These are phyloP conservation scores for Pisolithus tinctorius DNA, from an alignment of 768 basidiomycete genomes.

Conservation along the genomic window DNA sequence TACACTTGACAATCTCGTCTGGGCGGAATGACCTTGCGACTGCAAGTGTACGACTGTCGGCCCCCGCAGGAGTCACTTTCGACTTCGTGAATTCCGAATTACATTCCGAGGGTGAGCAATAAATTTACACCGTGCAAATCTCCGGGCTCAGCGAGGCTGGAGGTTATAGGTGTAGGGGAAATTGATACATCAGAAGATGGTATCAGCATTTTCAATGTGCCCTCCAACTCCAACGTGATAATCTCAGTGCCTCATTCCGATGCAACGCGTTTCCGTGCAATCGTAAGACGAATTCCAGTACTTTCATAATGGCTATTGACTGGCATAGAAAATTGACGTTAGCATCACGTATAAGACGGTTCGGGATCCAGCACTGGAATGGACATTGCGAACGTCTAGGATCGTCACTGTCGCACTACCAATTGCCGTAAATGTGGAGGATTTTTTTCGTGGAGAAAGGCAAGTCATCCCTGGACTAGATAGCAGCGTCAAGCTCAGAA, in stretches of 20 bases:
- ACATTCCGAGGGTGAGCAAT: slow-evolving; percentile 27
- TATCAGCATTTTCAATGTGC: slow-evolving; percentile 43
- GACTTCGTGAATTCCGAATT: slow-evolving; percentile 35
- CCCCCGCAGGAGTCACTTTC: slow-evolving; percentile 49
- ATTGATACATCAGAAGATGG: slow-evolving; percentile 36
- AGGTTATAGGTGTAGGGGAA: slow-evolving; percentile 13
- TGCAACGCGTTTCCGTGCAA: slow-evolving; percentile 48
- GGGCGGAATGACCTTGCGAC: slow-evolving; percentile 62
- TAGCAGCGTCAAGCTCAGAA: neutral
- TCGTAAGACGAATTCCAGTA: slow-evolving; percentile 38
- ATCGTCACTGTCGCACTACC: slow-evolving; percentile 68
- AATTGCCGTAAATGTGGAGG: slow-evolving; percentile 89
- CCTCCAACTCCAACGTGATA: slow-evolving; percentile 38
- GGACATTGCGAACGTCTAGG: slow-evolving; percentile 49
- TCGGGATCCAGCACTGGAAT: slow-evolving; percentile 42
- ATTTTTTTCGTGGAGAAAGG: slow-evolving; percentile 88
- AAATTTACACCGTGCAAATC: slow-evolving; percentile 7
- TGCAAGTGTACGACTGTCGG: slow-evolving; percentile 46
- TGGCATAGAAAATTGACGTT: slow-evolving; percentile 59
- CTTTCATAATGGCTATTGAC: slow-evolving; percentile 3
- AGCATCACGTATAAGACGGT: slow-evolving; percentile 63
- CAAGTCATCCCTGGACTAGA: slow-evolving; percentile 24
- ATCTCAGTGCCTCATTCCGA: slow-evolving; percentile 63
- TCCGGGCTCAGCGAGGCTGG: slow-evolving; percentile 2
- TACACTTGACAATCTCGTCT: slow-evolving; percentile 53